Conservation (phyloP, 2,329 filamentous ascomycete species). For the Tricladium varicosporioides region DNA sequence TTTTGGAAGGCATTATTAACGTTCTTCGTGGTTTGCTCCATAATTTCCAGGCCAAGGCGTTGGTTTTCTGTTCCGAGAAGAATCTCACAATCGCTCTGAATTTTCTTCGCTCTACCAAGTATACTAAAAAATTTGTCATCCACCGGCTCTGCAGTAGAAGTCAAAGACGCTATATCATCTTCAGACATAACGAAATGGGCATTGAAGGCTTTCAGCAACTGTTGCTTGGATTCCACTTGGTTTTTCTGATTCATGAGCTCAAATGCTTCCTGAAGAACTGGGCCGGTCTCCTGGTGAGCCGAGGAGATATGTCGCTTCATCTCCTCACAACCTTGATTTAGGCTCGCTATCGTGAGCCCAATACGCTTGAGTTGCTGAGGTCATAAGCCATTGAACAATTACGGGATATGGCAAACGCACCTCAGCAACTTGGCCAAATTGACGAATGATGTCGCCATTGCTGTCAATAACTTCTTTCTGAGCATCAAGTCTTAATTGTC, state of each 20-base stretch:
- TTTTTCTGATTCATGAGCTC: slow-evolving; percentile 69
- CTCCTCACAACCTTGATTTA: slow-evolving; percentile 77
- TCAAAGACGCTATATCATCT: slow-evolving; percentile 73
- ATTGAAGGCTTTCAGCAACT: slow-evolving; percentile 73
- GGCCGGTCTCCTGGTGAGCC: slow-evolving; percentile 71
- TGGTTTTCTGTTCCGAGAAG: slow-evolving; percentile 89
- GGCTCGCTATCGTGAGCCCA: slow-evolving; percentile 69
- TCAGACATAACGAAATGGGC: slow-evolving; percentile 83
- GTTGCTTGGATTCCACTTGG: slow-evolving; percentile 76
- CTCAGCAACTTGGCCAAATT: slow-evolving; percentile 88
- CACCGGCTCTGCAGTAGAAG: slow-evolving; percentile 75
- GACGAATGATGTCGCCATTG: slow-evolving; percentile 83
- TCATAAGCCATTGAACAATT: slow-evolving; percentile 27
- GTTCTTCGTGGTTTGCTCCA: slow-evolving; percentile 85
- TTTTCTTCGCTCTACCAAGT: slow-evolving; percentile 77
- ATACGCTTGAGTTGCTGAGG: slow-evolving; percentile 81
- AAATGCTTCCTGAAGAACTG: slow-evolving; percentile 75
- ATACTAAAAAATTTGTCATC: slow-evolving; percentile 81
- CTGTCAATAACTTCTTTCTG: slow-evolving; percentile 91
- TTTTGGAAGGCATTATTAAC: slow-evolving; percentile 93
- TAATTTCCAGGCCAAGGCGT: slow-evolving; percentile 80
- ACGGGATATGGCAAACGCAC: slow-evolving; percentile 42
- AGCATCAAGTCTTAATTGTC: slow-evolving; percentile 76
- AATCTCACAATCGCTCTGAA: slow-evolving; percentile 84
- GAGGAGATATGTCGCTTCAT: slow-evolving; percentile 76